Conservation (phyloP, 495 filamentous ascomycete genomes). For the Aspergillus asperescens region DNA sequence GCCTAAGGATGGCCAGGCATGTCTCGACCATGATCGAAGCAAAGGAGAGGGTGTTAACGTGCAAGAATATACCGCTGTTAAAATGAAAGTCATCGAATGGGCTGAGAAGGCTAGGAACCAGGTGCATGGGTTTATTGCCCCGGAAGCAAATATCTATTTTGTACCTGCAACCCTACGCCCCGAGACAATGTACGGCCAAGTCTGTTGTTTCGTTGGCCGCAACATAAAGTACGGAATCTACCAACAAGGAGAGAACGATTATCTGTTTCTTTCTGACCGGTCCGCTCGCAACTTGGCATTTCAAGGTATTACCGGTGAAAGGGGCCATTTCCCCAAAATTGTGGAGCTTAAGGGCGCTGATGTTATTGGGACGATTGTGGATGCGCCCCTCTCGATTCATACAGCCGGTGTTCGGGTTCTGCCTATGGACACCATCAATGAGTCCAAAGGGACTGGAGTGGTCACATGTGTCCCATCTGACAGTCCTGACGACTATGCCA, state of each 20-base stretch:
- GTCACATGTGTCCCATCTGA: slow-evolving; percentile 94
- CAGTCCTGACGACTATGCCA: slow-evolving; percentile 93
- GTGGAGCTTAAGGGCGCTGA: slow-evolving; percentile 63
- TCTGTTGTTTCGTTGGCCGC: slow-evolving; percentile 90
- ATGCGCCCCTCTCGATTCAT: slow-evolving; percentile 91
- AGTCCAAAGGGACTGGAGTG: slow-evolving; percentile 91
- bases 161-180: slow-evolving; percentile 87
- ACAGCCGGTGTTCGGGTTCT: slow-evolving; percentile 76
- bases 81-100: slow-evolving; percentile 87
- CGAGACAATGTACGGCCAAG: slow-evolving; percentile 99
- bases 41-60: slow-evolving; percentile 85
- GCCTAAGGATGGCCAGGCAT: slow-evolving; percentile 94
- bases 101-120: slow-evolving; percentile 59
- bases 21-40: slow-evolving; percentile 93
- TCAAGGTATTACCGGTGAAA: slow-evolving; percentile 75
- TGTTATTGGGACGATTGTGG: slow-evolving; percentile 79
- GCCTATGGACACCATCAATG: slow-evolving; percentile 89
- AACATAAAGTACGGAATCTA: slow-evolving; percentile 88
- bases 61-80: slow-evolving; percentile 90
- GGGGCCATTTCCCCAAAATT: slow-evolving; percentile 65
- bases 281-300: slow-evolving; percentile 95
- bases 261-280: slow-evolving; percentile 76
- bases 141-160: slow-evolving; percentile 77
- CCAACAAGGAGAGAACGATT: slow-evolving; percentile 76
- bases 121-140: slow-evolving; percentile 72